These are phyloP conservation scores for Pinus tabuliformis DNA, from an alignment of 75 land plant genomes.

Conservation along the genomic window DNA sequence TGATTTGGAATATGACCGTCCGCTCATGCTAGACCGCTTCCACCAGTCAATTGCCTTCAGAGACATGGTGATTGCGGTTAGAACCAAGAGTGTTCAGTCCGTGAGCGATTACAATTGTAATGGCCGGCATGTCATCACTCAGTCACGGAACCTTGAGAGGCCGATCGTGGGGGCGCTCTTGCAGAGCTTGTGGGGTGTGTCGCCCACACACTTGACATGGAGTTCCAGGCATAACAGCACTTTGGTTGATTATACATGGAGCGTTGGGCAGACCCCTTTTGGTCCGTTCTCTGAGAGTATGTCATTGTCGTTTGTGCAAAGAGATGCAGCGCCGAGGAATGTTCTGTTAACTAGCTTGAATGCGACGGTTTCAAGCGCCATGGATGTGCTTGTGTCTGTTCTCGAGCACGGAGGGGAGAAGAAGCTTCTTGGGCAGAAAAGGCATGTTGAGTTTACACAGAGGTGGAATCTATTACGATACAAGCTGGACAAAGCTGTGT, in stretches of 20 bases:
- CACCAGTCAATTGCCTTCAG: conserved; percentile 92
- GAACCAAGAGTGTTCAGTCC: conserved; percentile 70
- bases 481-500: conserved; percentile 81
- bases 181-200: conserved; percentile 94
- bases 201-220: conserved; percentile 93
- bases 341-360: conserved; percentile 75
- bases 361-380: conserved; percentile 61
- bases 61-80: conserved; percentile 93
- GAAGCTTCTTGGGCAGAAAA: conserved; percentile 41
- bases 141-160: conserved; percentile 75
- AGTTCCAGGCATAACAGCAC: conserved; percentile 82
- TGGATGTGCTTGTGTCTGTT: conserved; percentile 70
- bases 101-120: conserved; percentile 97
- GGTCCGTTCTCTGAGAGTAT: conserved; percentile 87
- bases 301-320: conserved; percentile 89
- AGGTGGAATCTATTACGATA: conserved; percentile 86
- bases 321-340: conserved; percentile 89
- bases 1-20: conserved; percentile 73
- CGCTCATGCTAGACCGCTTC: conserved; percentile 81
- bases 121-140: conserved; percentile 78
- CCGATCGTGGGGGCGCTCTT: conserved; percentile 87
- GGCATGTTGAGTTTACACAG: conserved; percentile 63
- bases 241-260: conserved; percentile 91
- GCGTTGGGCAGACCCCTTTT: conserved; percentile 96
- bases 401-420: conserved; percentile 81